Conservation (phyloP, 2,329 filamentous ascomycete genomes). For the Nemania sp. region DNA sequence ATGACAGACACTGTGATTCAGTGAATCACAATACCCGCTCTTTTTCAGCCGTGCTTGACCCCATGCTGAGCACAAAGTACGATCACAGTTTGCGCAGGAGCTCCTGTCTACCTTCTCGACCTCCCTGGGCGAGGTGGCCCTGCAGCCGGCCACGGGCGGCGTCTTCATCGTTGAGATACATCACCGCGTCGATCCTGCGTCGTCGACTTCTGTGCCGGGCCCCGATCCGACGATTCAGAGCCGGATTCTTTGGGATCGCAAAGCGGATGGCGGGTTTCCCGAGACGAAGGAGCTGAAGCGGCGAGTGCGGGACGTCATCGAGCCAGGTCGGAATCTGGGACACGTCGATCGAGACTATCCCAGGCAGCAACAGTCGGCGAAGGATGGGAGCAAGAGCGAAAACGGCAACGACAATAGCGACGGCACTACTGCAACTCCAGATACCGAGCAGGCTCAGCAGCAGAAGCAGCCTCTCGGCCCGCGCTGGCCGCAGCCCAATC, state of each 20-base stretch:
- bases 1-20: not conserved
- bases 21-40: not conserved
- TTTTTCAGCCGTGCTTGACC: not conserved
- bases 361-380: conserved; percentile 6
- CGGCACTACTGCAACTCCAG: not conserved
- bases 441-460: not conserved
- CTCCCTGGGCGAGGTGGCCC: conserved; percentile 81
- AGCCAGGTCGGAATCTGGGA: conserved; percentile 77
- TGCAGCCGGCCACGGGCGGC: conserved; percentile 84
- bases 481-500: conserved; percentile 10
- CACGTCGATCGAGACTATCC: conserved; percentile 70
- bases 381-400: conserved; percentile 11
- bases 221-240: conserved; percentile 45
- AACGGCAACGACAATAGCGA: no score
- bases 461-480: conserved; percentile 4
- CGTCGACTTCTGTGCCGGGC: conserved; percentile 25
- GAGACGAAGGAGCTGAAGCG: conserved; percentile 92
- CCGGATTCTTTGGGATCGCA: conserved; percentile 83
- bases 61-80: conserved; percentile 1
- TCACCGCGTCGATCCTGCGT: conserved; percentile 34
- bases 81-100: conserved; percentile 81
- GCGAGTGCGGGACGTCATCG: conserved; percentile 78
- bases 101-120: conserved; percentile 90
- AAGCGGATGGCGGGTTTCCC: conserved; percentile 84
- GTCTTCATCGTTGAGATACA: conserved; percentile 76